These are phyloP conservation scores for Sapria himalayana DNA, from an alignment of 345 rosid species.

Conservation along the genomic window DNA sequence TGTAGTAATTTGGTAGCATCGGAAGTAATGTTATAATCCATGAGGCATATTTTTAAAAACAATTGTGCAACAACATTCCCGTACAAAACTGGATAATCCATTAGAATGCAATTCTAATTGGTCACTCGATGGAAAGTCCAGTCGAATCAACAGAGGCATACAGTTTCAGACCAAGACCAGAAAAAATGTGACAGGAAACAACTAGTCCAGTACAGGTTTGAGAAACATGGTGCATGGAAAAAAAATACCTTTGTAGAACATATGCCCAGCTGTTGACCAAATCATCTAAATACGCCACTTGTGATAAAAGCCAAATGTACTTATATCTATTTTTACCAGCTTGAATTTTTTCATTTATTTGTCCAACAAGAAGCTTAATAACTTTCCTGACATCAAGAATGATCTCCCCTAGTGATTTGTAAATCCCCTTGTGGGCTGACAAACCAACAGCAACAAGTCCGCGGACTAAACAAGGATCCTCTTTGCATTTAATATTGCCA, in stretches of 20 bases:
- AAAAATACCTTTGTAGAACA: constrained; percentile 68
- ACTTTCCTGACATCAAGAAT: constrained; percentile 64
- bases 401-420: constrained; percentile 55
- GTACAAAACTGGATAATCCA: constrained; percentile 6
- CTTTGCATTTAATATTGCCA: constrained; percentile 37
- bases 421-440: constrained; percentile 55
- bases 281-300: constrained; percentile 88
- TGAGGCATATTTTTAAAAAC: constrained; percentile 8
- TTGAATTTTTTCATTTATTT: constrained; percentile 49
- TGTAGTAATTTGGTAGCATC: too few species aligned
- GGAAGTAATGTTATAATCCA: too few species aligned
- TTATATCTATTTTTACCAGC: constrained; percentile 68
- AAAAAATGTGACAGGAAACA: constrained; percentile 2
- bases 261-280: constrained; percentile 75
- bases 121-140: too few species aligned
- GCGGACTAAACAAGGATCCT: constrained; percentile 41
- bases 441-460: constrained; percentile 83
- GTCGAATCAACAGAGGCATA: too few species aligned
- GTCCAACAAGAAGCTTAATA: constrained; percentile 65
- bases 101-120: too few species aligned
- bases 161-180: constrained; percentile 5
- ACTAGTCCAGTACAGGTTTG: too few species aligned
- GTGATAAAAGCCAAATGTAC: constrained; percentile 57
- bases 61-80: constrained; percentile 12
- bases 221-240: too few species aligned